Evolutionary conservation across 805 yeast genomes (phyloP).

Genomic region (Candida arabinofermentans): DNA sequence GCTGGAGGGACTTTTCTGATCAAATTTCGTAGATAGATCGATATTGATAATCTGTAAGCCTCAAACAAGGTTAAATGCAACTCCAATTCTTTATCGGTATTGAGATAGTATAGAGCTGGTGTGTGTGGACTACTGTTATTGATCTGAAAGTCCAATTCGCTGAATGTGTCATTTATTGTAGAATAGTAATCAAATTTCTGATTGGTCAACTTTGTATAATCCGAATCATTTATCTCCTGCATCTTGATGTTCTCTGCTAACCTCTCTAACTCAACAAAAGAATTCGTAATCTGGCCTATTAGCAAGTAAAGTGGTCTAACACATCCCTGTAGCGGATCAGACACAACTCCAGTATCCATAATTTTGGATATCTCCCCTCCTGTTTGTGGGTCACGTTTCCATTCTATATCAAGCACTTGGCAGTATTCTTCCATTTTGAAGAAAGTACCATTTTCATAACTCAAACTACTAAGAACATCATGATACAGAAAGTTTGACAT

Average conservation of each 20-base stretch:
- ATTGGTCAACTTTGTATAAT: not conserved
- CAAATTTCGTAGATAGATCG: slow-evolving; percentile 17
- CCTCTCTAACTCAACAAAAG: slow-evolving; percentile 7
- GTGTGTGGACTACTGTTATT: slow-evolving; percentile 16
- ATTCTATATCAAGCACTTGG: slow-evolving; percentile 18
- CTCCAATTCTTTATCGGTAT: slow-evolving; percentile 24
- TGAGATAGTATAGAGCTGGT: slow-evolving; percentile 11
- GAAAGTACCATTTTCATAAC: slow-evolving; percentile 33
- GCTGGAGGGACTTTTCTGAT: slow-evolving; percentile 16
- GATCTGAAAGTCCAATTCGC: slow-evolving; percentile 8
- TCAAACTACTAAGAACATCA: slow-evolving; percentile 34
- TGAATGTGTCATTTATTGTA: slow-evolving; percentile 7
- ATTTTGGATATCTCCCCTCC: slow-evolving; percentile 1
- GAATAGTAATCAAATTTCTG: slow-evolving; percentile 5
- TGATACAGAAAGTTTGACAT: slow-evolving; percentile 35
- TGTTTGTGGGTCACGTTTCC: not conserved
- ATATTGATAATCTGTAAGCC: slow-evolving; percentile 22
- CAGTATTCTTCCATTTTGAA: slow-evolving; percentile 30
- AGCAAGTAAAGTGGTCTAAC: slow-evolving; percentile 33
- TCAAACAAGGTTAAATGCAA: slow-evolving; percentile 33
- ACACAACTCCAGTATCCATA: slow-evolving; percentile 12
- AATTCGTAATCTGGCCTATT: slow-evolving; percentile 35
- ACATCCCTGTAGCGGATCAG: slow-evolving; percentile 40
- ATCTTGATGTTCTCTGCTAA: slow-evolving; percentile 3
- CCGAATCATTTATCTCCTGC: not conserved